Conservation (phyloP, 78 protist species). For the Parvularia atlantis region DNA sequence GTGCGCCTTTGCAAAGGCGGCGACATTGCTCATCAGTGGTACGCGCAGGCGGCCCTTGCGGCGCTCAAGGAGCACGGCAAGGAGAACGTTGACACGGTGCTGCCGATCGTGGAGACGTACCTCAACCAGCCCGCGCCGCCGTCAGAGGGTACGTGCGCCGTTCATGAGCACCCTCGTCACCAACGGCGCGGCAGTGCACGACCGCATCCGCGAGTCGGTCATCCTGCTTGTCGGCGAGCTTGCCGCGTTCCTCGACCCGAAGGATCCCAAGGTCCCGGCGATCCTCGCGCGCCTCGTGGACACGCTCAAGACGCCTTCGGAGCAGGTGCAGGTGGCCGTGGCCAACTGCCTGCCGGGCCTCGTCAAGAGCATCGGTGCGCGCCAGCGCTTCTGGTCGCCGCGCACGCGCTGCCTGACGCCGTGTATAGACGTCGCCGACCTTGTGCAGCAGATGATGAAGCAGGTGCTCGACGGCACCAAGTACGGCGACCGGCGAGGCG, state of each 20-base stretch:
- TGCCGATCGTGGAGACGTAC: neutral
- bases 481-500: neutral
- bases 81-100: neutral
- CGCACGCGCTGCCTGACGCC: neutral
- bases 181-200: neutral
- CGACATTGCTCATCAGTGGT: too few species aligned
- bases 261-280: neutral
- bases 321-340: constrained; percentile 52
- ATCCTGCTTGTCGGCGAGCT: constrained; percentile 17
- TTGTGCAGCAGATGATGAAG: neutral
- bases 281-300: constrained; percentile 4
- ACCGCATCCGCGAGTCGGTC: constrained; percentile 13
- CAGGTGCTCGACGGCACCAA: neutral
- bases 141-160: neutral
- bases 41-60: neutral
- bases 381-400: neutral
- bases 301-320: constrained; percentile 48
- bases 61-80: neutral
- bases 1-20: too few species aligned
- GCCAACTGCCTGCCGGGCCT: constrained; percentile 36
- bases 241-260: neutral
- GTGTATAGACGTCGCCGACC: neutral
- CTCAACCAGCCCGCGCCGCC: neutral
- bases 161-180: neutral
- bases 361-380: neutral